Percentiles rank a stretch among this genome's conserved stretches.
Evolutionary conservation across 1,284 basidiomycete species (phyloP).

Genomic region (Ustilago curta): DNA sequence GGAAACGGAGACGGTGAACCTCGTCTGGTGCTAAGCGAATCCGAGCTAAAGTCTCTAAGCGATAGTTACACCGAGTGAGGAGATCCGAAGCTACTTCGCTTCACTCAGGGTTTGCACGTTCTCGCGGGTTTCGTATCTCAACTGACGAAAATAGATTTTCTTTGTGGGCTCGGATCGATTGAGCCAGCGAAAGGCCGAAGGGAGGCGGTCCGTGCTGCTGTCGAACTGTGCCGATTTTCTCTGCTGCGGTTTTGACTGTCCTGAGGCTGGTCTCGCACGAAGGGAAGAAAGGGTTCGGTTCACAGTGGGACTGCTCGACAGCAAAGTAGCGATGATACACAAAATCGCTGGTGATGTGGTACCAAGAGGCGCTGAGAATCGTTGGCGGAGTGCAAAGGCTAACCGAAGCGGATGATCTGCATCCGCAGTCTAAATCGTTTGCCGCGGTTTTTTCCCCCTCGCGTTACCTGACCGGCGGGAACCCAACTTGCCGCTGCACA

Average conservation of each 20-base stretch:
- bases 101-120: slow-evolving; percentile 2
- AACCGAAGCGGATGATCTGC: slow-evolving; percentile 29
- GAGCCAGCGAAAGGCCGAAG: too few species aligned
- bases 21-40: slow-evolving; percentile 7
- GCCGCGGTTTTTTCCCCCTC: too few species aligned
- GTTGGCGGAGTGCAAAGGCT: background rate
- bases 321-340: too few species aligned
- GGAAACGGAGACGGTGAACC: slow-evolving; percentile 3
- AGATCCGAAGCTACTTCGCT: background rate
- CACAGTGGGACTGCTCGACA: too few species aligned
- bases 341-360: background rate
- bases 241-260: background rate
- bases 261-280: too few species aligned
- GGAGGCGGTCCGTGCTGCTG: too few species aligned
- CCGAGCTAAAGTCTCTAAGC: slow-evolving; percentile 12
- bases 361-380: background rate
- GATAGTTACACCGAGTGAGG: background rate
- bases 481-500: background rate
- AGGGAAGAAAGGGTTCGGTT: too few species aligned
- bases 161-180: too few species aligned
- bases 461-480: background rate
- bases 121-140: background rate
- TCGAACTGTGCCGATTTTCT: too few species aligned
- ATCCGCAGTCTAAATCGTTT: slow-evolving; percentile 10
- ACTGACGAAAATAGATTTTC: too few species aligned